Percentiles rank a stretch among this genome's conserved stretches.
phyloP scores from a whole-genome alignment of 2,329 filamentous ascomycete species.

The Cladosporium sp. region DNA sequence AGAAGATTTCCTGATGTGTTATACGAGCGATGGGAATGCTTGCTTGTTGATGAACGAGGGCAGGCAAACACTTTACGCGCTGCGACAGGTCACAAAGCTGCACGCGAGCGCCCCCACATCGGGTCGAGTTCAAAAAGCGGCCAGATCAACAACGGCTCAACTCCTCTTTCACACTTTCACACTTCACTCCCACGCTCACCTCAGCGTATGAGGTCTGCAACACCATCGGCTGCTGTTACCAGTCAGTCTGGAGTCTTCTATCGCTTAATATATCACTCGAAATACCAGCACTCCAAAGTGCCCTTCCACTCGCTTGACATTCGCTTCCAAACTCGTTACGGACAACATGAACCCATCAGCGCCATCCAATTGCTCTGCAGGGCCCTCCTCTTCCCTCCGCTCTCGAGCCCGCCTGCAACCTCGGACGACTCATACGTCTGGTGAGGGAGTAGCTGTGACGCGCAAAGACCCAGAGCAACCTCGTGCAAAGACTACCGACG shows the following conservation, averaged over 20 bases:
- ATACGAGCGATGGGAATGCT: not conserved
- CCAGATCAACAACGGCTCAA: not conserved
- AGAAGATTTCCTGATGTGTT: not conserved
- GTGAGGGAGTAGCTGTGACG: not conserved
- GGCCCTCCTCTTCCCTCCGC: not conserved
- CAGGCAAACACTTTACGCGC: not conserved
- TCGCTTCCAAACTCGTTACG: not conserved
- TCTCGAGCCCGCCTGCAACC: not conserved
- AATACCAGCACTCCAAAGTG: not conserved
- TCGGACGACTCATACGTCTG: not conserved
- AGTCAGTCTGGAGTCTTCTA: not conserved
- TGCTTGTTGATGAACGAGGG: not conserved
- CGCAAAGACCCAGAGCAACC: not conserved
- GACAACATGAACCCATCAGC: constrained; percentile 4
- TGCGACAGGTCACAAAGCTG: too few species aligned
- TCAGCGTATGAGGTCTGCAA: not conserved
- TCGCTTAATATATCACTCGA: not conserved
- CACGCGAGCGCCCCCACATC: not conserved
- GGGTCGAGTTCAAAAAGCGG: not conserved
- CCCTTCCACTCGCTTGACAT: not conserved
- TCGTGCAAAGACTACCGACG: not conserved
- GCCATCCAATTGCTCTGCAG: not conserved
- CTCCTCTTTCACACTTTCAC: not conserved
- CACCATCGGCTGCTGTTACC: not conserved
- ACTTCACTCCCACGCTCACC: not conserved